Evolutionary conservation across 352 stramenopile species (phyloP), one percentile per base, ranked within the genome.

Genomic region (Elongisporangium anandrum): DNA sequence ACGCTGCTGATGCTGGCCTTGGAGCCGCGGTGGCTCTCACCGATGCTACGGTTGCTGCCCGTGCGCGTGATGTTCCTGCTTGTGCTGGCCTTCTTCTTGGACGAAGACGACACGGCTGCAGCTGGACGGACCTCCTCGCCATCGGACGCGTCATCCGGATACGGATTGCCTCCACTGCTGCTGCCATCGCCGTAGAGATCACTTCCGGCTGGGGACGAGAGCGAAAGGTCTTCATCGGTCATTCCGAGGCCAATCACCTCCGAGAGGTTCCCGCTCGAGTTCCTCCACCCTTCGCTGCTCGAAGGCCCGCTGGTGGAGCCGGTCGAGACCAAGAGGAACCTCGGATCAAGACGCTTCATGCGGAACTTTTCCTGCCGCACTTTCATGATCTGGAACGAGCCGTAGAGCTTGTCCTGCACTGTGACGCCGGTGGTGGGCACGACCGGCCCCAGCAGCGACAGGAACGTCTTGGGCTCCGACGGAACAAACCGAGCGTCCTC

Each of bases 371-470:
- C 70, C 13, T 70, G 58, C 29, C 73, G 68, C 22, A 94, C 76
- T 15, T 71, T 59, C 58, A 94, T 86, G 50, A 88, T 69, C 50
- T 82, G 68, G 66, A 92, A 92, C 20, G 63, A 53, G 2, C 85
- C 85, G 26, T 81, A 87, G 16, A 94, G 61, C 48, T 84, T 88
- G 67, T 94, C 82, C 63, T 94, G 84, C 4, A 92, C 69, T 1
- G 61, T 58, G 2, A 85, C 64, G 3, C 75, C 75, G 1, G 70
- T 80, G n/a, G 62, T 54, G 34, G 79, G 77, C 1, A 85, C 67
- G 3, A 81, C 60, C 3, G 79, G 79, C 26, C 59, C 38, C 8
- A 90, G 66, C 20, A 75, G 50, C 8, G 56, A 45, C 16, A 90
- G 47, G 60, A 88, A 94, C 9, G 76, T 75, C 34, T 69, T 74